Evolutionary conservation across 2,329 filamentous ascomycete species (phyloP).

Genomic region (Clarireedia paspali): DNA sequence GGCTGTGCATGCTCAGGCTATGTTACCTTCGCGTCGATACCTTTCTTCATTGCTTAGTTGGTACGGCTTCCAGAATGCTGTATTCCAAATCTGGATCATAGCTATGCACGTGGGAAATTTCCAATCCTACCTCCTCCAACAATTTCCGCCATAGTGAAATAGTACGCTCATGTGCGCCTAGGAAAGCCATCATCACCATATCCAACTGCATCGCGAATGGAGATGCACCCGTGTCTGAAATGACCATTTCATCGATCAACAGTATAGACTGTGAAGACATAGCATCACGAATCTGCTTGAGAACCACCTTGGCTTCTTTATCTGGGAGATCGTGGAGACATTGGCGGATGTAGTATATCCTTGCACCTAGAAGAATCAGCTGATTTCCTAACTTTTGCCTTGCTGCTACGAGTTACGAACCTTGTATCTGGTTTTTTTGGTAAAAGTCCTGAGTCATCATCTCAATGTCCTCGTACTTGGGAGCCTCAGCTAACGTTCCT

Average conservation of each 20-base stretch:
- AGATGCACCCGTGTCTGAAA: slow-evolving; percentile 26
- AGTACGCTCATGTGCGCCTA: slow-evolving; percentile 12
- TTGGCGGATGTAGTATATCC: slow-evolving; percentile 25
- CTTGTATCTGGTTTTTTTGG: slow-evolving; percentile 23
- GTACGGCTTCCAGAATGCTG: neutral
- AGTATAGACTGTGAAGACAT: slow-evolving; percentile 18
- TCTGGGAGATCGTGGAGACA: slow-evolving; percentile 31
- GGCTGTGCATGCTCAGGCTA: too few relatives aligned
- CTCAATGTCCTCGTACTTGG: slow-evolving; percentile 26
- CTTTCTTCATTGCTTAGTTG: neutral
- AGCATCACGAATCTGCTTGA: slow-evolving; percentile 19
- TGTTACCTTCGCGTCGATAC: neutral
- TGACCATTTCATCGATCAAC: slow-evolving; percentile 30
- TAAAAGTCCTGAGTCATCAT: slow-evolving; percentile 26
- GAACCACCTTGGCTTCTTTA: slow-evolving; percentile 16
- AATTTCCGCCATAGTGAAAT: slow-evolving; percentile 6
- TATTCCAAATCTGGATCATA: neutral
- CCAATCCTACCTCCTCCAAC: slow-evolving; percentile 4
- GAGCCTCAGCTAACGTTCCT: slow-evolving; percentile 19
- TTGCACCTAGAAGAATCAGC: neutral
- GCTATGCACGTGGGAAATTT: neutral
- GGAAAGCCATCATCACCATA: slow-evolving; percentile 30
- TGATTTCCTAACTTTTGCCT: neutral
- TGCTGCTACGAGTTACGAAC: neutral
- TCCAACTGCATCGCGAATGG: slow-evolving; percentile 30